Evolutionary conservation across 2,329 filamentous ascomycete species (phyloP), one percentile per base, ranked within the genome.

Genomic region (Apiospora marii): DNA sequence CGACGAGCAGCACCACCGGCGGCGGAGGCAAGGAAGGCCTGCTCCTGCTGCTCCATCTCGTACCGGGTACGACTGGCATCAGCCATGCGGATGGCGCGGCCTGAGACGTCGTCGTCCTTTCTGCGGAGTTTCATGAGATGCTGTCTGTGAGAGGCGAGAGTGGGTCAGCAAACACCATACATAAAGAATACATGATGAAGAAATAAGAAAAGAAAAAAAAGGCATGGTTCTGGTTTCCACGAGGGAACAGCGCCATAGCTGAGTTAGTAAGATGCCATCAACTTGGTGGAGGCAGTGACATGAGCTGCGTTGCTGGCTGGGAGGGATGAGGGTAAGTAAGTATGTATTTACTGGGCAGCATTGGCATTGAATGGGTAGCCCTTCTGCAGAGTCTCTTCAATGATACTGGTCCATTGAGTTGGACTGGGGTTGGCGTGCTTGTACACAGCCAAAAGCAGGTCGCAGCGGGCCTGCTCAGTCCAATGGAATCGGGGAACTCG

Each of bases 121-220:
- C 79, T 75, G 37, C 76, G 74, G 51, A 87, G 80, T 75, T 86
- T 87, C 74, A 85, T 83, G 10, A 87, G 81, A 46, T 87, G 85
- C 76, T 87, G 85, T 67, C 85, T 87, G 68, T 70, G 70, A 53
- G 51, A 22, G 30, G 19, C 8, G 2, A 34, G n/a, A n/a, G 34
- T 44, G 71, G 77, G 41, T 49, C 69, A 64, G 53, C 27, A n/a
- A 16, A 67, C 1, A 7, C 72, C 78, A 76, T 44, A 71, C 4
- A 68, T 53, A 44, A 6, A 19, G 4, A 16, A 51, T 27, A 58
- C 1, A 22, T 67, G 69, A 68, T 6, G 44, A 41, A 69, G 61
- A 68, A 43, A 61, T 19, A 44, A 70, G 72, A 51, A 46, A 19
- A 61, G 19, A n/a, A 61, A 16, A 19, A 37, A 19, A 13, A 5